A percentile compares a stretch with the other conserved stretches of the same genome.
Evolutionary conservation across 1,139 yeast genomes (phyloP).

Genomic region (Saccharomycopsis hybrid): DNA sequence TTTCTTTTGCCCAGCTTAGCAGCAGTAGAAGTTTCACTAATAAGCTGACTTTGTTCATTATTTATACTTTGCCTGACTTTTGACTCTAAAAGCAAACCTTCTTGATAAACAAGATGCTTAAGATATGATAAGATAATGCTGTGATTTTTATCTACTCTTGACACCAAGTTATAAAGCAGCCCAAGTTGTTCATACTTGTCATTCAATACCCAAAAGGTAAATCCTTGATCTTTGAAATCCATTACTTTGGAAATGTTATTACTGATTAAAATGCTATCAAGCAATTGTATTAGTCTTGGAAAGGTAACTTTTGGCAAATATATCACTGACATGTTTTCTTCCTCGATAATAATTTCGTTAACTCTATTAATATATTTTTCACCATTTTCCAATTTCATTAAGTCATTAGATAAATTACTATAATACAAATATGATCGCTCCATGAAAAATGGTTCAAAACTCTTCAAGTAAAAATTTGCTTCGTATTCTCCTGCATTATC

Average conservation of each 20-base stretch:
- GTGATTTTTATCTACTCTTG: conserved; percentile 48
- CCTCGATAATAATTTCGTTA: conserved; percentile 31
- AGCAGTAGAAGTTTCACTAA: conserved; percentile 2
- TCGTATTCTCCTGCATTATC: conserved; percentile 26
- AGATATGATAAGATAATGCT: conserved; percentile 46
- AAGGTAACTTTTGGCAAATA: conserved; percentile 41
- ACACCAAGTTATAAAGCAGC: conserved; percentile 44
- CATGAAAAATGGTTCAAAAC: conserved; percentile 63
- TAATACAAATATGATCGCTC: conserved; percentile 53
- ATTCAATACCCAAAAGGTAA: conserved; percentile 46
- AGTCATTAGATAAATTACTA: conserved; percentile 38
- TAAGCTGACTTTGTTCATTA: background rate
- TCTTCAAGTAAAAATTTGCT: conserved; percentile 53
- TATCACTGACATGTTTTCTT: background rate
- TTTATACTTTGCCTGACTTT: conserved; percentile 23
- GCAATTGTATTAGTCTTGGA: conserved; percentile 46
- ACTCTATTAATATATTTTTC: conserved; percentile 50
- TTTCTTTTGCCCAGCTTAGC: conserved; percentile 26
- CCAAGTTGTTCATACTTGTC: conserved; percentile 36
- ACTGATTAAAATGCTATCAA: conserved; percentile 61
- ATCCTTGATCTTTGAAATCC: conserved; percentile 47
- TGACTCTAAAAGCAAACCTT: conserved; percentile 31
- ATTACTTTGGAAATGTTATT: conserved; percentile 49
- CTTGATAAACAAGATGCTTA: conserved; percentile 39
- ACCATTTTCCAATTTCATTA: conserved; percentile 40